These are phyloP conservation scores for Yamadazyma dendronema DNA, from an alignment of 1,139 yeast species.

Conservation along the genomic window DNA sequence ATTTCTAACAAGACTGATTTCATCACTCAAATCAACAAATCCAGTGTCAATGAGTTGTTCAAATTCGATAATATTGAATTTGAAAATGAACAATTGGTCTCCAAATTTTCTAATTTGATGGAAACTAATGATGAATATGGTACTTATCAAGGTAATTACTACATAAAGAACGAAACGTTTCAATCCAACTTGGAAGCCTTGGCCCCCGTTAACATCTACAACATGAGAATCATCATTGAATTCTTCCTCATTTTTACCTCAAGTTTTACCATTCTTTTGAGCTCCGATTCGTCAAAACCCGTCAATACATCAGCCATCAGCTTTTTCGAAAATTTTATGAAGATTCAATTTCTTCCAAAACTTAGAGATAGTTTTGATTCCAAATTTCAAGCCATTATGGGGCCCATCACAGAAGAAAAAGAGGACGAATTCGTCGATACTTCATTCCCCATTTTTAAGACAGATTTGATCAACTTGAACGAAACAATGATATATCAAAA, in stretches of 20 bases:
- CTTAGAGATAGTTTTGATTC: conserved; percentile 54
- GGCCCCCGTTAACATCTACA: conserved; percentile 74
- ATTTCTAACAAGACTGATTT: conserved; percentile 26
- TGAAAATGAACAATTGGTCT: conserved; percentile 15
- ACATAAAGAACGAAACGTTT: conserved; percentile 56
- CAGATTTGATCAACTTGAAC: conserved; percentile 8
- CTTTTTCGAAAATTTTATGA: conserved; percentile 68
- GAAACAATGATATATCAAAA: conserved; percentile 37
- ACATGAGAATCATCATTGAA: conserved; percentile 73
- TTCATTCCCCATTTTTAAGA: conserved; percentile 3
- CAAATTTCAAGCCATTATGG: conserved; percentile 31
- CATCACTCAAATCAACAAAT: conserved; percentile 8
- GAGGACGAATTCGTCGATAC: conserved; percentile 8
- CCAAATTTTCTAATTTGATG: conserved; percentile 13
- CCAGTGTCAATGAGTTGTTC: conserved; percentile 32
- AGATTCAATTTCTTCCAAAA: conserved; percentile 59
- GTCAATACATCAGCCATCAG: conserved; percentile 29
- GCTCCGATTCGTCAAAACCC: conserved; percentile 33
- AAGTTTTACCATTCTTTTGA: conserved; percentile 14
- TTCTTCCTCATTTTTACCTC: conserved; percentile 58
- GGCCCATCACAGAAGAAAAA: conserved; percentile 14
- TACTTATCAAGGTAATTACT: conserved; percentile 33
- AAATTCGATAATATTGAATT: conserved; percentile 48
- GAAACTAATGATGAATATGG: conserved; percentile 8
- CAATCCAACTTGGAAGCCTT: conserved; percentile 61